Evolutionary conservation across 78 protist genomes (phyloP), one percentile per base, ranked within the genome.

Genomic region (Tieghemostelium lacteum): DNA sequence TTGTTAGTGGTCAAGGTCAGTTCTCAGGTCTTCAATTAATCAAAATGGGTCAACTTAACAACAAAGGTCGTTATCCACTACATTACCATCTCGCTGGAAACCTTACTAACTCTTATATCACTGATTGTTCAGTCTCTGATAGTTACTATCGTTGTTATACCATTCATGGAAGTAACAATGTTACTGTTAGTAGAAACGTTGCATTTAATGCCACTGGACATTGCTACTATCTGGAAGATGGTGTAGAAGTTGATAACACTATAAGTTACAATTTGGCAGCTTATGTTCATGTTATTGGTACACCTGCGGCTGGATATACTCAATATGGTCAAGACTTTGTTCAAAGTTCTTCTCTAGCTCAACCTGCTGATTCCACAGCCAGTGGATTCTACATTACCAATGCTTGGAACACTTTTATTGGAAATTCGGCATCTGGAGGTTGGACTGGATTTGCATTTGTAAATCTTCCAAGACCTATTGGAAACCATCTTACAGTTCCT

Each of bases 341-440:
- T 2, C 76, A 64, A 37, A 33, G 57, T 28, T 52, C 20, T 10
- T 17, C 17, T 7, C 73, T 78, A 19, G 29, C 63, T 31, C 88
- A 78, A 66, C 88, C 88, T 26, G 88, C 88, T 7, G 88, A 78
- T 40, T 17, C 57, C 2, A 20, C 57, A 7, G 74, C 88, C 3
- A 10, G 63, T 28, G 88, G 88, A 5, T 78, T 54, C 52, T 78
- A 78, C 39, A 78, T 78, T 28, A 78, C 88, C 61, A 78, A 78
- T 55, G 88, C 88, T 19, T 78, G 73, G 75, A 76, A 76, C 50
- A 34, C 65, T 28, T 39, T 95, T 52, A 88, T 88, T 54, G 96
- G 96, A 24, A 95, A 95, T 73, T 65, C 78, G 39, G 97, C 97
- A 4, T 63, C 85, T 34, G 97, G 97, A 26, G 97, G 97, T 14